Evolutionary conservation across 2,329 filamentous ascomycete genomes (phyloP), one percentile per base, ranked within the genome.

Genomic region (Stachybotrys echinatus): DNA sequence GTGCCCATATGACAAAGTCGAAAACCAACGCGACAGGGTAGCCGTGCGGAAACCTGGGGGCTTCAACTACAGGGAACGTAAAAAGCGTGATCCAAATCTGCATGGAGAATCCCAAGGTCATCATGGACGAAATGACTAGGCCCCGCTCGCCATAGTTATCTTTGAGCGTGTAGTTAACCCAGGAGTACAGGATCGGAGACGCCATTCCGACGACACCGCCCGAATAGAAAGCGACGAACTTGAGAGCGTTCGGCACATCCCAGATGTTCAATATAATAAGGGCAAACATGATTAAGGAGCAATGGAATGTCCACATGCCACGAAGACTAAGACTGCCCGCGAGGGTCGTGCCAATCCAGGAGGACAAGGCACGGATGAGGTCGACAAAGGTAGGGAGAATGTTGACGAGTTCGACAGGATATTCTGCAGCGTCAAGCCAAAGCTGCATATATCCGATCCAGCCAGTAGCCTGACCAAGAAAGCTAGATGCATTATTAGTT

Each of bases 81-180:
- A 63, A 63, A 1, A 63, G 54, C 3, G 61, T 60, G 12, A 63
- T 50, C 60, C 61, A 63, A 18, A 63, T 63, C 51, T 61, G 58
- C 34, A 53, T 60, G 42, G 55, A 58, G 51, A 56, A 63, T n/a
- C 66, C 66, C 18, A 70, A 50, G 0, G 66, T 69, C 60, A 62
- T 67, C 67, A 61, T 68, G 22, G 48, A 67, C 42, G 58, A 63
- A 22, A 66, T 64, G 45, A 65, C 59, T 14, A 66, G 53, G n/a
- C 63, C 63, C 10, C 64, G 56, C 49, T 66, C 63, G 17, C 63
- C 63, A 20, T 65, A 62, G 44, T 65, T 64, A 31, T 62, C 61
- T 20, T 61, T 62, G 6, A 65, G 59, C 6, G 61, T 64, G 6
- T 55, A 58, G 49, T 65, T 65, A 31, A 65, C 53, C 63, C 62